Evolutionary conservation across 768 basidiomycete species (phyloP).

Genomic region (Mycena metata): DNA sequence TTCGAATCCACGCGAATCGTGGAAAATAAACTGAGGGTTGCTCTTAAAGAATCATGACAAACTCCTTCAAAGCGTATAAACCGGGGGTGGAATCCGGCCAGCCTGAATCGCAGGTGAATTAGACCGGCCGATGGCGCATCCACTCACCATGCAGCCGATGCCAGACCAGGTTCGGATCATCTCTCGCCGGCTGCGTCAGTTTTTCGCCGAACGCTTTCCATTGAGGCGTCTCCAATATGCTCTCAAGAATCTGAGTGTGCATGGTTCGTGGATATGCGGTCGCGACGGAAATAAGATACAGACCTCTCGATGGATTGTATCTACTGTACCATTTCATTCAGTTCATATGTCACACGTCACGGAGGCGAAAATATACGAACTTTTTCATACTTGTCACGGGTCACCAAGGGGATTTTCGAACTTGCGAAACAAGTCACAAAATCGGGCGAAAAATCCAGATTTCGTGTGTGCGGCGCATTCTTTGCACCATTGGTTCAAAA

Average conservation of each 20-base stretch:
- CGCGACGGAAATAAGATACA: no score
- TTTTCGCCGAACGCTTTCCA: conserved; percentile 64
- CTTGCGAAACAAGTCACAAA: no score
- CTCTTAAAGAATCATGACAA: conserved; percentile 58
- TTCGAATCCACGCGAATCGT: conserved; percentile 59
- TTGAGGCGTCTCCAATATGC: conserved; percentile 61
- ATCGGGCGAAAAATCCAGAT: no score
- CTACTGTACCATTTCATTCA: no score
- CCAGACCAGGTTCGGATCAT: conserved; percentile 66
- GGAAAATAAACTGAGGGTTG: conserved; percentile 54
- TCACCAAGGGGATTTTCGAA: no score
- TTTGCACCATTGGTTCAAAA: no score
- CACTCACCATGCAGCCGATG: conserved; percentile 66
- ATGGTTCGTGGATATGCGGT: neutral
- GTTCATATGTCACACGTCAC: no score
- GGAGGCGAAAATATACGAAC: no score
- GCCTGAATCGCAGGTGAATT: conserved; percentile 47
- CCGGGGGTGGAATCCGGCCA: conserved; percentile 70
- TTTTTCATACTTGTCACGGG: no score
- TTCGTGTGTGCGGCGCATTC: no score
- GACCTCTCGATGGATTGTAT: no score
- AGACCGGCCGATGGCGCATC: neutral
- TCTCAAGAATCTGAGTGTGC: conserved; percentile 64
- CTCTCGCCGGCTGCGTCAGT: conserved; percentile 61
- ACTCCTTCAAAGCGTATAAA: conserved; percentile 60